Conservation (phyloP, 2,329 filamentous ascomycete species). For the Xenosphaeropsis pyriputrescens region DNA sequence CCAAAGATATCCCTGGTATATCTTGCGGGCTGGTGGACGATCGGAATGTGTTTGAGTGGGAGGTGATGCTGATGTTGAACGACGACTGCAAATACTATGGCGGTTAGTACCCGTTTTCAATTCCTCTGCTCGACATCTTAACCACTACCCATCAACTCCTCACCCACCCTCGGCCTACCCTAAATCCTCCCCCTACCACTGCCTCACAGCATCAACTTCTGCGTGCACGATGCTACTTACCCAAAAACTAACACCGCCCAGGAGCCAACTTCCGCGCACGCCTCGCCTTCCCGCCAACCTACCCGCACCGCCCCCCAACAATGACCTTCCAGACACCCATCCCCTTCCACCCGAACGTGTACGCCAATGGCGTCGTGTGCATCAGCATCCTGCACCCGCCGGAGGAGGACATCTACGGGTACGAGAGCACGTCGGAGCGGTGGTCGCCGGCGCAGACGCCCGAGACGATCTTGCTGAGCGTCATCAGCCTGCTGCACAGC, state of each 20-base stretch:
- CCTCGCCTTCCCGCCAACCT: slow-evolving; percentile 70
- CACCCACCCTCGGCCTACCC: no score
- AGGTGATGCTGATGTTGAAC: slow-evolving; percentile 97
- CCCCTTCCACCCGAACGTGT: slow-evolving; percentile 90
- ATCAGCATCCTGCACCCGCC: slow-evolving; percentile 95
- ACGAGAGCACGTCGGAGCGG: slow-evolving; percentile 78
- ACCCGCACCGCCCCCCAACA: slow-evolving; percentile 77
- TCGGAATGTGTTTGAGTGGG: slow-evolving; percentile 91
- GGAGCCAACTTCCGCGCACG: slow-evolving; percentile 86
- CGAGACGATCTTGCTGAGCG: slow-evolving; percentile 83
- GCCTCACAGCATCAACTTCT: no score
- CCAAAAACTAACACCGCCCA: slow-evolving; percentile 22
- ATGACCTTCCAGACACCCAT: slow-evolving; percentile 68
- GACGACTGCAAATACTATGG: slow-evolving; percentile 91
- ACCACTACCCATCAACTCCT: no score
- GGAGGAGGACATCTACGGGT: slow-evolving; percentile 86
- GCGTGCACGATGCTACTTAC: no score
- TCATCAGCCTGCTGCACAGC: slow-evolving; percentile 81
- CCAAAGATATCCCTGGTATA: slow-evolving; percentile 86
- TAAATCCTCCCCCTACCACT: no score
- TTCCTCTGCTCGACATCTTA: no score
- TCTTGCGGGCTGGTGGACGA: slow-evolving; percentile 79
- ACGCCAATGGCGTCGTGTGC: slow-evolving; percentile 75
- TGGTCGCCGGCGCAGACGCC: slow-evolving; percentile 94
- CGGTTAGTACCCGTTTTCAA: slow-evolving; percentile 42